Evolutionary conservation across 208 protist genomes (phyloP).

Genomic region (Acanthamoeba culbertsoni): DNA sequence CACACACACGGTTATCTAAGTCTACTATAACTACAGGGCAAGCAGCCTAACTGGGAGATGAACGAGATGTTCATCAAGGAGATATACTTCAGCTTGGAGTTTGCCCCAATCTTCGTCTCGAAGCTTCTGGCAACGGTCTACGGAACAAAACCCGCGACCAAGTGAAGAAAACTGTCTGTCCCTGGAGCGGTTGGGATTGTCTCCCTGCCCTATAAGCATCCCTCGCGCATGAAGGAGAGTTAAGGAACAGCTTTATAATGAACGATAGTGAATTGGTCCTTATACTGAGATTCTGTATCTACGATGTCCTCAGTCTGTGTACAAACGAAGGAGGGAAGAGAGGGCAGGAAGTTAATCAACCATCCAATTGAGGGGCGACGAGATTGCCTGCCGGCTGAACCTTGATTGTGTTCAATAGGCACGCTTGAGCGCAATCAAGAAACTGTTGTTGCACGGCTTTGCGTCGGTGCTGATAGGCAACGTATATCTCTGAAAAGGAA

Average conservation of each 20-base stretch:
- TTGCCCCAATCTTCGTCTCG: conserved; percentile 28
- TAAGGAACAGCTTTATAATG: neutral
- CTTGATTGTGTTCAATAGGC: neutral
- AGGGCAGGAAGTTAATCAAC: neutral
- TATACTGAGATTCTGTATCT: neutral
- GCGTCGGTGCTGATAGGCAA: conserved; percentile 15
- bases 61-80: conserved; percentile 56
- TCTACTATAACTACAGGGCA: neutral
- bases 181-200: neutral
- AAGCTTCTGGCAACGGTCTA: conserved; percentile 37
- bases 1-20: too few species aligned
- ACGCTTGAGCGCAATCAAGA: neutral
- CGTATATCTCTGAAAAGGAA: conserved; percentile 33
- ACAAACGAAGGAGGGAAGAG: too few species aligned
- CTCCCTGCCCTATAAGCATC: neutral
- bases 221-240: neutral
- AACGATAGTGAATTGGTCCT: conserved; percentile 4
- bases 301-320: neutral
- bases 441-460: conserved; percentile 28
- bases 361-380: neutral
- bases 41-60: conserved; percentile 42
- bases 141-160: neutral
- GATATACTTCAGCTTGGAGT: conserved; percentile 31
- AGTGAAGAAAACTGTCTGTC: neutral
- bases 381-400: too few species aligned